Base-by-base conservation (phyloP, 768 basidiomycete species). In the Dioszegia crocea region DNA sequence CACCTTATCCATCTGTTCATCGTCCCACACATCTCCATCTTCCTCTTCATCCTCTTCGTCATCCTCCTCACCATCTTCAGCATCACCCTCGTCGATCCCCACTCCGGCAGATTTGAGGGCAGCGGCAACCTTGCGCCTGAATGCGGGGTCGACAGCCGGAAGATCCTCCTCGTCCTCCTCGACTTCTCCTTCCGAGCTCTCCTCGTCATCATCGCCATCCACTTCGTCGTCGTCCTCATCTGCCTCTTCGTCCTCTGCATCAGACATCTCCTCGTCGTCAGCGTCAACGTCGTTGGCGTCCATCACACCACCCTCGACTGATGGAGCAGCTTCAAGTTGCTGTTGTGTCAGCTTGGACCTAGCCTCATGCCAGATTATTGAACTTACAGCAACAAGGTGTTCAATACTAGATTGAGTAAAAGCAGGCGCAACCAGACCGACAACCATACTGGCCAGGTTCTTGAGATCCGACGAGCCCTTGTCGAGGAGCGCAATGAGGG, bases 1-100 rank as follows among this genome's bases (percentile, higher is more conserved):
- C 26, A 98, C 84, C 31, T 88, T 88, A 82, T 98, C 86, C 94
- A 99, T 99, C 78, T 96, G 90, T 24, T 98, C 93, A 71, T 99
- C 94, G 72, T 96, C 88, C 86, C 94, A 75, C 29, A 68, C 67
- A 21, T 77, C 77, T 12, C 70, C 74, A 30, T 88, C 87, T 61
- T 86, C 85, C 14, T 84, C 80, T 3, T 80, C 84, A 45, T 84
- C 84, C 6, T 81, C 81, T 21, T 84, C 83, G 8, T 83, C 83
- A 16, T 83, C 70, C 5, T 80, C 83, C 19, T 82, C 82, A 36
- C 82, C 82, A 33, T 85, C 77, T 6, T 84, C 33, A 6, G 33
- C 8, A 14, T 33, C 85, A 64, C 83, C 85, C 19, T 81, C 81
- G 3, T 62, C 69, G 21, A 65, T 62, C 14, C 59, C 68, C 55